A percentile compares a stretch with the other conserved stretches of the same genome.
Evolutionary conservation across 2,329 filamentous ascomycete species (phyloP).

Genomic region (Sarocladium oryzae): DNA sequence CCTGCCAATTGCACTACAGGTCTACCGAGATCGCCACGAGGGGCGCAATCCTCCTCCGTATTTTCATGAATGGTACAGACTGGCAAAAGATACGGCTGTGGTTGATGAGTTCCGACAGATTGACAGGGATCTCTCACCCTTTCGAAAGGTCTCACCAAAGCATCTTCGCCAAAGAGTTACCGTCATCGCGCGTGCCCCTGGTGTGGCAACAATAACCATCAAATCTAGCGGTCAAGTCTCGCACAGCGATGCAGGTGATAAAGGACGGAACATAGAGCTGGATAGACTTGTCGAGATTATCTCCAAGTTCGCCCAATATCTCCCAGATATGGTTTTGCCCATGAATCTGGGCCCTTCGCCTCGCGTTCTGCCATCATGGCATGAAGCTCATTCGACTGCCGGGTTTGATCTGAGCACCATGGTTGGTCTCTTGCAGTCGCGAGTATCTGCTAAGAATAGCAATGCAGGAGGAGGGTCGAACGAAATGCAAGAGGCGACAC

Average conservation of each 20-base stretch:
- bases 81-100: conserved; percentile 64
- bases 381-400: conserved; percentile 36
- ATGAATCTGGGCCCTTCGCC: conserved; percentile 61
- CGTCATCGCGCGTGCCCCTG: conserved; percentile 31
- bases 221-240: conserved; percentile 51
- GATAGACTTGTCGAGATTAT: conserved; percentile 58
- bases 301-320: conserved; percentile 59
- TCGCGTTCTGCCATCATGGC: conserved; percentile 47
- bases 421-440: conserved; percentile 18
- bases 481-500: no score
- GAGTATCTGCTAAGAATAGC: background rate
- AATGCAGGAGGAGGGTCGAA: background rate
- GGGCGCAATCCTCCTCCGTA: conserved; percentile 68
- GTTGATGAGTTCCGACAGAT: conserved; percentile 81
- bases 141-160: conserved; percentile 66
- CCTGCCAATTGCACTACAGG: conserved; percentile 37
- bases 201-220: conserved; percentile 49
- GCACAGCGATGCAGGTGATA: conserved; percentile 28
- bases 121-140: conserved; percentile 65
- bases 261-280: conserved; percentile 28
- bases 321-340: conserved; percentile 78
- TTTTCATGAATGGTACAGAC: conserved; percentile 81
- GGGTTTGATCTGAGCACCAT: conserved; percentile 20
- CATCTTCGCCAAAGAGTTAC: conserved; percentile 56
- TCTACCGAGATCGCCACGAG: conserved; percentile 48